These are phyloP conservation scores for Chaetothyriales sp. DNA, from an alignment of 2,329 filamentous ascomycete species.

Conservation along the genomic window DNA sequence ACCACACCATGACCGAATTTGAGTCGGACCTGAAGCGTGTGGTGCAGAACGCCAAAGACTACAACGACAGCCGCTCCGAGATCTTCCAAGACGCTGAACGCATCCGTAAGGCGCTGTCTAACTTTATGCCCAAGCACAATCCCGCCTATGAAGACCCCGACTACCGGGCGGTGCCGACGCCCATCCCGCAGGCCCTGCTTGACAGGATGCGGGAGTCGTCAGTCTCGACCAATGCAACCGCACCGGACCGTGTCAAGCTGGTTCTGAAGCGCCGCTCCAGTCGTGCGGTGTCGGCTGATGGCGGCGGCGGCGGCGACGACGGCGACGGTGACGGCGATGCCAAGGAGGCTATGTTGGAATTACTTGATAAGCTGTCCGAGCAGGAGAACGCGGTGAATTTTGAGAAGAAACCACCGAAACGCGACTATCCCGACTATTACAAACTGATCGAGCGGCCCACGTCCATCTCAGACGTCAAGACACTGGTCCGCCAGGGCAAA, in stretches of 20 bases:
- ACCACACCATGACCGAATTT: constrained; percentile 56
- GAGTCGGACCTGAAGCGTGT: constrained; percentile 81
- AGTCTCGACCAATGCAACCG: constrained; percentile 6
- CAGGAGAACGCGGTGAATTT: constrained; percentile 30
- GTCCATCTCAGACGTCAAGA: constrained; percentile 64
- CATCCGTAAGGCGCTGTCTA: constrained; percentile 71
- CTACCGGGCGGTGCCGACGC: constrained; percentile 61
- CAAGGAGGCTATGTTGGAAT: constrained; percentile 8
- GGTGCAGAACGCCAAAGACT: constrained; percentile 76
- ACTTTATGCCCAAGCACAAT: constrained; percentile 76
- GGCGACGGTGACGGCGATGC: constrained; percentile 1
- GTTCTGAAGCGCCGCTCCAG: constrained; percentile 12
- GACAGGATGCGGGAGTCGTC: constrained; percentile 10
- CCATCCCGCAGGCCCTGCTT: constrained; percentile 47
- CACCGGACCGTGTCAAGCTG: constrained; percentile 13
- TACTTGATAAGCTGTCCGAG: constrained; percentile 13
- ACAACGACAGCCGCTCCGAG: constrained; percentile 58
- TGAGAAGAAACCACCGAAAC: constrained; percentile 50
- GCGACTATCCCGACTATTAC: constrained; percentile 55
- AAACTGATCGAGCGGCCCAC: constrained; percentile 67
- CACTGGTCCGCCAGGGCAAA: constrained; percentile 57
- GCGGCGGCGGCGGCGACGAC: too few relatives aligned
- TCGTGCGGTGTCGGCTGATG: constrained; percentile 4
- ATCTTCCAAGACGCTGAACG: constrained; percentile 76
- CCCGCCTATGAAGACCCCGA: constrained; percentile 59